Conservation (phyloP, 1,139 yeast species). For the Zygosaccharomyces sapae region DNA sequence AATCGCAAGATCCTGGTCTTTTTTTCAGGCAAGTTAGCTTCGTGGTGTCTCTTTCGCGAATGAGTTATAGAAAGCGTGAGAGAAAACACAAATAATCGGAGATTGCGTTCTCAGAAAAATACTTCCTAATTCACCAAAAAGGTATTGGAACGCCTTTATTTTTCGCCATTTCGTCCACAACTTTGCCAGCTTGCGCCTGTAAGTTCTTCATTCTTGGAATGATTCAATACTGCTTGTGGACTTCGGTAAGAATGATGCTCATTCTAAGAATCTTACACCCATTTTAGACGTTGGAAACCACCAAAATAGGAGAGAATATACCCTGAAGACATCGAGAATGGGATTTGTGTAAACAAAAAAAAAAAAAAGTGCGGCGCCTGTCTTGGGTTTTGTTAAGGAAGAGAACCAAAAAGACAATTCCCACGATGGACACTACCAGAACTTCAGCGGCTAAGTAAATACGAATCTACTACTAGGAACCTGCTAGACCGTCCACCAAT, state of each 20-base stretch:
- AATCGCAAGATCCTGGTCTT: neutral
- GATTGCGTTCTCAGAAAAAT: neutral
- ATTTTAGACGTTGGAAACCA: neutral
- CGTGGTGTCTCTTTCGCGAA: neutral
- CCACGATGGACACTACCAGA: too few relatives aligned
- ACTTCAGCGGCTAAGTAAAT: too few relatives aligned
- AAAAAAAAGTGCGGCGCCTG: neutral
- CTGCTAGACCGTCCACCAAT: too few relatives aligned
- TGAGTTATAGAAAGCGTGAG: neutral
- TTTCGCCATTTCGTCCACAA: neutral
- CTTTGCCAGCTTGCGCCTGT: neutral
- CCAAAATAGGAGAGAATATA: neutral
- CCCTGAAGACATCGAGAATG: neutral
- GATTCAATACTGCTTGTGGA: neutral
- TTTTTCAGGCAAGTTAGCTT: neutral
- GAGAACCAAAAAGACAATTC: neutral
- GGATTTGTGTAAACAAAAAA: neutral
- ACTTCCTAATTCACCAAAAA: neutral
- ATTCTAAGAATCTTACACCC: neutral
- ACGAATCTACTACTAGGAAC: too few relatives aligned
- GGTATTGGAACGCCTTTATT: neutral
- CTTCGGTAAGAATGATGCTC: neutral
- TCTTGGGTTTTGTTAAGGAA: neutral
- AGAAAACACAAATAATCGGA: neutral
- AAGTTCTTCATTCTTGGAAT: neutral